Evolutionary conservation across 306 rosid genomes (phyloP).

Genomic region (Citrullus colocynthis): DNA sequence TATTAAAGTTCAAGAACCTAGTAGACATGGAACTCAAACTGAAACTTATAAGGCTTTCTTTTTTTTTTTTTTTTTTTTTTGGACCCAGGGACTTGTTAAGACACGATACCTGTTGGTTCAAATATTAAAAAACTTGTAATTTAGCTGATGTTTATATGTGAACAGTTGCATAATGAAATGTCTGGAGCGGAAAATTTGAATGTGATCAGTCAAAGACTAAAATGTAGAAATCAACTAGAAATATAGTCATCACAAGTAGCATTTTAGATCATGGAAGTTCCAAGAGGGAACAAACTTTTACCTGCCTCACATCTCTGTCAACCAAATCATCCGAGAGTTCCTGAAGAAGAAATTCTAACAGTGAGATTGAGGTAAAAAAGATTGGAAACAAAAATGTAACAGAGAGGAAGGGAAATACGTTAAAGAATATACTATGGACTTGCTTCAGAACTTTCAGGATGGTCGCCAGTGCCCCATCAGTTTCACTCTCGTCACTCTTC

Average conservation of each 20-base stretch:
- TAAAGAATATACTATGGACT: constrained; percentile 50
- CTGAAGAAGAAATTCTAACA: constrained; percentile 32
- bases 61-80: not conserved
- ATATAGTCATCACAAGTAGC: not conserved
- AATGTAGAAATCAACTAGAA: not conserved
- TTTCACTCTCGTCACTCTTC: constrained; percentile 63
- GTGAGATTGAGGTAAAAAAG: constrained; percentile 15
- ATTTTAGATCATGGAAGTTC: not conserved
- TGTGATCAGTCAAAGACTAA: not conserved
- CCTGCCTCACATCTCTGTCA: constrained; percentile 82
- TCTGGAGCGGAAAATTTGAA: not conserved
- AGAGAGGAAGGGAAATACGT: constrained; percentile 31
- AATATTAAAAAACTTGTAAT: not conserved
- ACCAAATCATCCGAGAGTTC: constrained; percentile 31
- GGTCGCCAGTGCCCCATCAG: constrained; percentile 68
- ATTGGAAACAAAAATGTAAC: not conserved
- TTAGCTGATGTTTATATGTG: not conserved
- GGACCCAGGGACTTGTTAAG: not conserved
- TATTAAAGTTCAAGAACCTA: no score
- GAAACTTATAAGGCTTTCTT: no score
- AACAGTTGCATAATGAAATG: not conserved
- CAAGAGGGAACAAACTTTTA: constrained; percentile 10
- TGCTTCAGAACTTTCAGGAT: constrained; percentile 62
- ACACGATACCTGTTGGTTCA: not conserved
- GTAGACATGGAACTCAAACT: no score